A percentile compares a stretch with the other conserved stretches of the same genome.
Evolutionary conservation across 768 basidiomycete species (phyloP).

Genomic region (Coprinellus aureogranulatus): DNA sequence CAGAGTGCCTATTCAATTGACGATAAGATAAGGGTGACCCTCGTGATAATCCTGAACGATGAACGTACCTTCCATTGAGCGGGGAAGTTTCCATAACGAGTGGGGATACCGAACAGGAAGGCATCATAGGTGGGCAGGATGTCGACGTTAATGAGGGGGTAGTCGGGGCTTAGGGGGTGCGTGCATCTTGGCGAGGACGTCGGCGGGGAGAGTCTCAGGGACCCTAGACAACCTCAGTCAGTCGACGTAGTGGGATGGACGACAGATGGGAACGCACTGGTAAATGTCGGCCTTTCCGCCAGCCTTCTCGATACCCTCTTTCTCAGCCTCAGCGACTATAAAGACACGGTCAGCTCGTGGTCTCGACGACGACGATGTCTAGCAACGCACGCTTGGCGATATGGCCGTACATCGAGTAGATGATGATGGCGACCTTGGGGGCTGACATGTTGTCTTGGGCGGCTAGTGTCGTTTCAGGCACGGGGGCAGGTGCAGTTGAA

Average conservation of each 20-base stretch:
- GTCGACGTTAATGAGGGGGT: slow-evolving; percentile 54
- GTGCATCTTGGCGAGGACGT: slow-evolving; percentile 58
- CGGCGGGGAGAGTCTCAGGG: slow-evolving; percentile 69
- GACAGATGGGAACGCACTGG: slow-evolving; percentile 40
- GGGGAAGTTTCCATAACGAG: slow-evolving; percentile 75
- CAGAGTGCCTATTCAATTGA: slow-evolving; percentile 56
- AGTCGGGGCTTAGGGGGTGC: slow-evolving; percentile 57
- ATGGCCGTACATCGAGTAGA: slow-evolving; percentile 77
- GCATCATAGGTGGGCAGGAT: slow-evolving; percentile 58
- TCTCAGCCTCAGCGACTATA: slow-evolving; percentile 59
- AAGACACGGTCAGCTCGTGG: slow-evolving; percentile 6
- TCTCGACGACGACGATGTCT: neutral
- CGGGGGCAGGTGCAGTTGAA: neutral
- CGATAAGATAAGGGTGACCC: neutral
- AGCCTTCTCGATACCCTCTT: slow-evolving; percentile 44
- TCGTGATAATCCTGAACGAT: neutral
- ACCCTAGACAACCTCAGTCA: slow-evolving; percentile 43
- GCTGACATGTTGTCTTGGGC: slow-evolving; percentile 40
- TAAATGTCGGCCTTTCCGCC: slow-evolving; percentile 53
- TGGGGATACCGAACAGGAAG: slow-evolving; percentile 67
- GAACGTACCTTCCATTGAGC: slow-evolving; percentile 48
- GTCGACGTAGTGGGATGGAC: neutral
- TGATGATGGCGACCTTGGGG: slow-evolving; percentile 66
- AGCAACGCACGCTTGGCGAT: slow-evolving; percentile 56
- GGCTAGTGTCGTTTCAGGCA: neutral